Conservation (phyloP, 2,329 filamentous ascomycete genomes). For the Dactylonectria estremocensis region DNA sequence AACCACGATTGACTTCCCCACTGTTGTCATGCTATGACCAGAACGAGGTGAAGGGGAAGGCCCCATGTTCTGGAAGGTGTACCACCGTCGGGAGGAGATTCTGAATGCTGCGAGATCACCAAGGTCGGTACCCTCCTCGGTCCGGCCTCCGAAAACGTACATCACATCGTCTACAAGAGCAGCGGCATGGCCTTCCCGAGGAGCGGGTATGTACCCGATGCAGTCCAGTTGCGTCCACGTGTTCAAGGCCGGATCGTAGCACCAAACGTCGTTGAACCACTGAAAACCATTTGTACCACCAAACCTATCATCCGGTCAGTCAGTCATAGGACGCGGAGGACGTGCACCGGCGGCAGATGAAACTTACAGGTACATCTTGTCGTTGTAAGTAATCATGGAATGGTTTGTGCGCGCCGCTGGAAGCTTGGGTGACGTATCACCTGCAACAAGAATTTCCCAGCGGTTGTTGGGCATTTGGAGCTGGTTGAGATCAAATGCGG, state of each 20-base stretch:
- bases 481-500: constrained; percentile 96
- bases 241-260: constrained; percentile 88
- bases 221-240: constrained; percentile 92
- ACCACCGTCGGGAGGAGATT: constrained; percentile 89
- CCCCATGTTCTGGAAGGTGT: constrained; percentile 99
- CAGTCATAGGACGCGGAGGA: not conserved
- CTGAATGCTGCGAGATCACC: constrained; percentile 90
- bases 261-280: constrained; percentile 99
- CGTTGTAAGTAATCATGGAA: constrained; percentile 90
- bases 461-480: constrained; percentile 91
- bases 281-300: constrained; percentile 95
- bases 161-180: constrained; percentile 97
- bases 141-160: constrained; percentile 98
- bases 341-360: not conserved
- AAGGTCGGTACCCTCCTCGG: constrained; percentile 91
- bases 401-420: constrained; percentile 96
- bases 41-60: constrained; percentile 94
- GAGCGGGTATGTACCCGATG: constrained; percentile 96
- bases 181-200: constrained; percentile 94
- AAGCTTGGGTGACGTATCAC: constrained; percentile 68
- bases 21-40: constrained; percentile 97
- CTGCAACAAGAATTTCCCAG: constrained; percentile 92
- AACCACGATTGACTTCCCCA: constrained; percentile 92
- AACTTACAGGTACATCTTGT: constrained; percentile 92
- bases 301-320: constrained; percentile 72